These are phyloP conservation scores for Hypoxylon sp. DNA, from an alignment of 2,329 filamentous ascomycete species.

Conservation along the genomic window DNA sequence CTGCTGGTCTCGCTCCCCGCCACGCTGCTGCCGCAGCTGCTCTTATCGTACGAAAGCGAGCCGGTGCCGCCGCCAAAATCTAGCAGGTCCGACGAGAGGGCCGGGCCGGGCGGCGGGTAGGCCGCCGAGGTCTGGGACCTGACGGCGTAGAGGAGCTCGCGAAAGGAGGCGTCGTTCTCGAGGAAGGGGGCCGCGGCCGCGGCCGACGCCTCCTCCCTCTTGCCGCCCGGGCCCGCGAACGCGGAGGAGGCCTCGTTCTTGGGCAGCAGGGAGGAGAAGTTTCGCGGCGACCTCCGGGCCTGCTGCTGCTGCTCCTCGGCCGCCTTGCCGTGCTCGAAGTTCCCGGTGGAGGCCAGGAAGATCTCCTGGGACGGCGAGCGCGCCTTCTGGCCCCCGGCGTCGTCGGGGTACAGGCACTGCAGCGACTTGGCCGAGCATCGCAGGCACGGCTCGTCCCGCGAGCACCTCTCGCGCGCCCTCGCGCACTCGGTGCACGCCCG, in stretches of 20 bases:
- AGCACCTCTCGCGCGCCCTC: conserved; percentile 42
- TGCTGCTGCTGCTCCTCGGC: conserved; percentile 13
- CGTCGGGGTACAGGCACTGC: conserved; percentile 42
- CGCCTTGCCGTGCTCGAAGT: conserved; percentile 19
- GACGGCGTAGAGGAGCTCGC: conserved; percentile 22
- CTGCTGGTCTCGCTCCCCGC: conserved; percentile 1
- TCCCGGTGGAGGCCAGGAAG: background rate
- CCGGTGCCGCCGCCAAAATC: background rate
- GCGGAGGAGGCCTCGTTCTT: conserved; percentile 16
- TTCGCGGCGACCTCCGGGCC: too few relatives aligned
- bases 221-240: too few relatives aligned
- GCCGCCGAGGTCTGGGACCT: conserved; percentile 18
- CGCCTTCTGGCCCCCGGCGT: conserved; percentile 28
- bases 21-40: background rate
- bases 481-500: conserved; percentile 44
- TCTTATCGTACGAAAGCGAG: conserved; percentile 7
- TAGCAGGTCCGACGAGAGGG: conserved; percentile 1
- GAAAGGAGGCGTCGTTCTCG: conserved; percentile 19
- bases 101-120: conserved; percentile 1
- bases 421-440: conserved; percentile 40
- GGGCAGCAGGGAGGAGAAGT: conserved; percentile 10
- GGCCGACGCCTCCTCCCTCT: too few relatives aligned
- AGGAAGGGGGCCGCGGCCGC: too few relatives aligned
- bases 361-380: conserved; percentile 9
- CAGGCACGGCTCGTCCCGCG: conserved; percentile 41